Percentiles rank a stretch among this genome's conserved stretches.
Evolutionary conservation across 1,284 basidiomycete genomes (phyloP).

Genomic region (Sparassis latifolia): DNA sequence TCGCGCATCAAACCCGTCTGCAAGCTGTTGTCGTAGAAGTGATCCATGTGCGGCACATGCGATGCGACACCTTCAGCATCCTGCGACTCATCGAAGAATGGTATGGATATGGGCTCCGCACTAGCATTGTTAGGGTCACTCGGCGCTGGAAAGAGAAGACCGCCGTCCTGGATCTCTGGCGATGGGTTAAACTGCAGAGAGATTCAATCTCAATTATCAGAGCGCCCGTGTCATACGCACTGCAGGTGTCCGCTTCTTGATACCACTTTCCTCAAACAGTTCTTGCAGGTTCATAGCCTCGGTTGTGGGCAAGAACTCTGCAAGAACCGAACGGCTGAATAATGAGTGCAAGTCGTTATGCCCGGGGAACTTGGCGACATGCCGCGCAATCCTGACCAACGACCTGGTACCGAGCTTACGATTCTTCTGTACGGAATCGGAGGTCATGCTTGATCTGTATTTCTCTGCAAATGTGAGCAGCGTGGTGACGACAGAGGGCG

Average conservation of each 20-base stretch:
- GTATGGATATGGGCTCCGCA: constrained; percentile 32
- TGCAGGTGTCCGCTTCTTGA: constrained; percentile 34
- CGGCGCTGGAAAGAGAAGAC: constrained; percentile 41
- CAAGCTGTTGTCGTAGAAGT: constrained; percentile 62
- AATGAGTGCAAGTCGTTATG: constrained; percentile 40
- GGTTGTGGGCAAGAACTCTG: constrained; percentile 53
- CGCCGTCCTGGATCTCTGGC: constrained; percentile 31
- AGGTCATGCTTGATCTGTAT: constrained; percentile 47
- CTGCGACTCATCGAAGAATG: constrained; percentile 39
- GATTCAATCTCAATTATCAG: background rate
- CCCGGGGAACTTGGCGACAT: constrained; percentile 38
- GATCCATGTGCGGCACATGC: constrained; percentile 59
- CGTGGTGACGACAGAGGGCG: constrained; percentile 11
- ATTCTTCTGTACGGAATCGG: constrained; percentile 52
- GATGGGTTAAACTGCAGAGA: constrained; percentile 41
- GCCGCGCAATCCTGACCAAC: constrained; percentile 47
- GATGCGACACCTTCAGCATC: constrained; percentile 49
- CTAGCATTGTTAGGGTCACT: constrained; percentile 25
- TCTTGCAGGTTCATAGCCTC: constrained; percentile 50
- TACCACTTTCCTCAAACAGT: constrained; percentile 44
- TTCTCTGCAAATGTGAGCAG: constrained; percentile 42
- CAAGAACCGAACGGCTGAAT: constrained; percentile 44
- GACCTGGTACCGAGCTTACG: constrained; percentile 55
- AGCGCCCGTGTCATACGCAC: constrained; percentile 25
- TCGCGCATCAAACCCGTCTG: constrained; percentile 63